phyloP scores from a whole-genome alignment of 2,329 filamentous ascomycete species.

The Diaporthe longicolla region DNA sequence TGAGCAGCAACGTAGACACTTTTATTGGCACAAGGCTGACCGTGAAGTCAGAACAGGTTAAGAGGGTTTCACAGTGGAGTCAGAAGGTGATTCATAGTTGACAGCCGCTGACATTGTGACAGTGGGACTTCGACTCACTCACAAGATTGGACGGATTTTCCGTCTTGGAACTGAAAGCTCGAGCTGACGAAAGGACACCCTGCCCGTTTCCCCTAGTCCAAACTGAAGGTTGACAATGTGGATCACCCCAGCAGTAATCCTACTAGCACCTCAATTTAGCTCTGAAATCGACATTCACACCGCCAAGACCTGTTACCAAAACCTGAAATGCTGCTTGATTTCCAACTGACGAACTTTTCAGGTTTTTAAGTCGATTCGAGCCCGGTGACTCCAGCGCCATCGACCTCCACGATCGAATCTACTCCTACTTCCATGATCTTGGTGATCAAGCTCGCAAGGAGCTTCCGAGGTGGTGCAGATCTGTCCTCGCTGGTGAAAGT shows the following conservation, averaged over 20 bases:
- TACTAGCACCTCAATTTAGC: no score
- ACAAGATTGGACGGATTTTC: neutral
- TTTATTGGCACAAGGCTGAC: neutral
- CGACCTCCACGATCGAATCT: neutral
- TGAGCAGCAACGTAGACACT: neutral
- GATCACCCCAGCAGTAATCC: neutral
- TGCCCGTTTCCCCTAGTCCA: neutral
- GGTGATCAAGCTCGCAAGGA: neutral
- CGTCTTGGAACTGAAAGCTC: neutral
- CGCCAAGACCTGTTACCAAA: neutral
- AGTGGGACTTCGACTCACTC: neutral
- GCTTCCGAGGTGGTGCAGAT: neutral
- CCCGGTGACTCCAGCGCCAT: neutral
- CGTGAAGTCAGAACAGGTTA: neutral
- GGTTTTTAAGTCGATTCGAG: neutral
- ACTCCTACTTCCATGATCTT: neutral
- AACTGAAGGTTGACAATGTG: neutral
- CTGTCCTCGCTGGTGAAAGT: slow-evolving; percentile 54
- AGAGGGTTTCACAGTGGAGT: neutral
- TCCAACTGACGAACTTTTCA: neutral
- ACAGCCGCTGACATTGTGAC: neutral
- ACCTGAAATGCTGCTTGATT: neutral
- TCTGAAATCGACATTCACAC: neutral
- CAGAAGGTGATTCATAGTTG: neutral
- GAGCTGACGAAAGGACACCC: neutral